phyloP scores from a whole-genome alignment of 2,329 filamentous ascomycete genomes.

The Paecilomyces fulvus region DNA sequence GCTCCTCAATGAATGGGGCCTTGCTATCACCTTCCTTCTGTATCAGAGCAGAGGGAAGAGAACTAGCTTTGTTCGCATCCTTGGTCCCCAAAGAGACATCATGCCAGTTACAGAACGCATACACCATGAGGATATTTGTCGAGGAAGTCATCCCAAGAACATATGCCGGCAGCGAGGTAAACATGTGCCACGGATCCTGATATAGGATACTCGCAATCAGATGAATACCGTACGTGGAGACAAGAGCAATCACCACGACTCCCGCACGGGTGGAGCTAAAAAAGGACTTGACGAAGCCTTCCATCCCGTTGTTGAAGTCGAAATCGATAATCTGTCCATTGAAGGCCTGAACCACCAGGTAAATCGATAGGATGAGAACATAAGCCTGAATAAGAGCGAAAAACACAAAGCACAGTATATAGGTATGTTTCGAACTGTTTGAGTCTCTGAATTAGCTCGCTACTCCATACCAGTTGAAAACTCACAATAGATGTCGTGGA shows the following conservation, averaged over 20 bases:
- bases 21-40: slow-evolving; percentile 85
- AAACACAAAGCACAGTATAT: slow-evolving; percentile 79
- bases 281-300: slow-evolving; percentile 67
- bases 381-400: slow-evolving; percentile 88
- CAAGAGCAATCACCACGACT: slow-evolving; percentile 87
- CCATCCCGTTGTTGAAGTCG: slow-evolving; percentile 53
- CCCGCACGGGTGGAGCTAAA: slow-evolving; percentile 71
- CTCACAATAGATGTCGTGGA: too few relatives aligned
- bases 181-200: slow-evolving; percentile 99
- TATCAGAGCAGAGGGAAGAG: slow-evolving; percentile 79
- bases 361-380: slow-evolving; percentile 77
- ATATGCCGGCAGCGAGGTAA: slow-evolving; percentile 93
- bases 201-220: slow-evolving; percentile 96
- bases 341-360: slow-evolving; percentile 83
- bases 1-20: slow-evolving; percentile 75
- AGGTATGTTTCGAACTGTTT: slow-evolving; percentile 71
- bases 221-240: slow-evolving; percentile 94
- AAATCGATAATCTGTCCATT: slow-evolving; percentile 51
- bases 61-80: slow-evolving; percentile 91
- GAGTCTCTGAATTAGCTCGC: not conserved
- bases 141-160: slow-evolving; percentile 91
- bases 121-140: slow-evolving; percentile 99
- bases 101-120: slow-evolving; percentile 99
- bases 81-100: slow-evolving; percentile 99
- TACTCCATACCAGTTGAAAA: too few relatives aligned